Base-by-base conservation (phyloP, 2,329 filamentous ascomycete genomes). In the Tolypocladium amazonense region DNA sequence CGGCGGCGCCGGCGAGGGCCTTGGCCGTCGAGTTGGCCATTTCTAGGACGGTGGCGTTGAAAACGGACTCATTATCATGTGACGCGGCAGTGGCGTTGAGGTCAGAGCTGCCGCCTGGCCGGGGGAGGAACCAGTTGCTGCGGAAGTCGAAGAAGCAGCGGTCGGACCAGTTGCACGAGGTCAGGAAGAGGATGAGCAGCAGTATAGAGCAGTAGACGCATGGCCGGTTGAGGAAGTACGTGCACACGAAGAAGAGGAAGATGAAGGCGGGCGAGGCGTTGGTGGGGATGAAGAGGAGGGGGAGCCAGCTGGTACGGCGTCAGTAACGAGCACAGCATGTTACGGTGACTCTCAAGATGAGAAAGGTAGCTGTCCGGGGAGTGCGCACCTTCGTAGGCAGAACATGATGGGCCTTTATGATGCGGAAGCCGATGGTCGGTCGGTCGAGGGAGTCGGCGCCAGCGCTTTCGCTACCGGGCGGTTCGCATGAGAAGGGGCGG, bases 151-250 rank as follows among this genome's bases (percentile, higher is more conserved):
- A 94, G 77, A 97, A 94, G 72, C 90, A 94, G 58, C 87, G 86
- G 72, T 92, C 89, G 65, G 88, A 89, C 90, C 90, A 94, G 81
- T 92, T 88, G 75, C 90, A 94, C 33, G 88, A 92, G 33, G 92
- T 95, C 65, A 92, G 83, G 79, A 97, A 96, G 67, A 99, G 90
- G 67, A 97, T 92, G 65, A 96, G 83, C 56, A 99, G 90, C 58
- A 99, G 88, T 63, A 97, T 87, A 62, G 92, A 96, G 83, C 94
- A 99, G 82, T 99, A 99, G 67, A 96, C 88, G 79, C 94, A 99
- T 58, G 94, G 94, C 59, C 93, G 88, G 77, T 97, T 96, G 68
- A 99, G 87, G 76, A 96, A 90, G 80, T 96, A 97, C 65, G 92
- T 96, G 74, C 92, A 91, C 65, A 91, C 82, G 78, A 99, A 88